A percentile compares a stretch with the other conserved stretches of the same genome.
phyloP scores from a whole-genome alignment of 371 early-diverging fungal species.

The Apophysomyces sp. region DNA sequence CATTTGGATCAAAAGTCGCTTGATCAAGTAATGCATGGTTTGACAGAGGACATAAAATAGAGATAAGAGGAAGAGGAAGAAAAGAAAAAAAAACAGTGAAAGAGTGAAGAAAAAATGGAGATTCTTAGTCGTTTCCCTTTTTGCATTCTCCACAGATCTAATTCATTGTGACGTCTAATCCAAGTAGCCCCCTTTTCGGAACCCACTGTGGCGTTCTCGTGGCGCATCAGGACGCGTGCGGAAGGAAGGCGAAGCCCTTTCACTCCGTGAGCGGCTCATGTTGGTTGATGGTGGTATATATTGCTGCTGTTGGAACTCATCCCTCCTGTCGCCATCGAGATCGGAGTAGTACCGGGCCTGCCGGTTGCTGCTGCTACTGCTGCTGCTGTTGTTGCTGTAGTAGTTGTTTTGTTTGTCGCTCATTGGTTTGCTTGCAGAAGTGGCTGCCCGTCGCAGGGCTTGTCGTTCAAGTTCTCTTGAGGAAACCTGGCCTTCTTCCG shows the following conservation, averaged over 20 bases:
- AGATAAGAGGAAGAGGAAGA: not conserved
- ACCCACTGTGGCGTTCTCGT: not conserved
- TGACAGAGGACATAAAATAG: not conserved
- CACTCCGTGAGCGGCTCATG: slow-evolving; percentile 5
- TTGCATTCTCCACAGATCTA: not conserved
- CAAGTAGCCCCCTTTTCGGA: not conserved
- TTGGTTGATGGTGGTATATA: not conserved
- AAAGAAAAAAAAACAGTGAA: not conserved
- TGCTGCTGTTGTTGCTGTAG: too few species aligned
- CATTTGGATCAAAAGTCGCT: slow-evolving; percentile 8
- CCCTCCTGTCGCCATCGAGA: not conserved
- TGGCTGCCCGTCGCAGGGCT: slow-evolving; percentile 5
- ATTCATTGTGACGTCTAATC: not conserved
- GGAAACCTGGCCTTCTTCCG: slow-evolving; percentile 1
- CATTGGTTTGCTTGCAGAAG: not conserved
- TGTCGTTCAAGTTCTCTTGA: slow-evolving; percentile 8
- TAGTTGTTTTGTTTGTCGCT: not conserved
- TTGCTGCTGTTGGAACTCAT: not conserved
- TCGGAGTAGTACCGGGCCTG: not conserved
- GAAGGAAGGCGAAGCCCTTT: not conserved
- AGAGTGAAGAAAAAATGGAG: not conserved
- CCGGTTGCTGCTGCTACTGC: too few species aligned
- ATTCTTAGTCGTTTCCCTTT: not conserved
- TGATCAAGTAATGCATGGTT: slow-evolving; percentile 5
- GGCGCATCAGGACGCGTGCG: not conserved